These are phyloP conservation scores for Vigna reflexopilosa DNA, from an alignment of 306 rosid species.

Conservation along the genomic window DNA sequence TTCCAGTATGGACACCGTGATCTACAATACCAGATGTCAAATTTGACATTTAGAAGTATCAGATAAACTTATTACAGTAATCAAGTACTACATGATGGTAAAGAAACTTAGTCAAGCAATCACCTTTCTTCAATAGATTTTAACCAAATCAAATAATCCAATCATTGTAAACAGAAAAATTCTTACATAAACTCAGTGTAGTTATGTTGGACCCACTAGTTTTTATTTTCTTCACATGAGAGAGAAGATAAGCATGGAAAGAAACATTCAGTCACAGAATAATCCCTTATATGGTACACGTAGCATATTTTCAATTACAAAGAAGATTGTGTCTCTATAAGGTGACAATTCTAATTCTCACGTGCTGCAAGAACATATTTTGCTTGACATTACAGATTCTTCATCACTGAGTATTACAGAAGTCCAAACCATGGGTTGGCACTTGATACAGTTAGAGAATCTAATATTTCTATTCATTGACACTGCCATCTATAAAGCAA, in stretches of 20 bases:
- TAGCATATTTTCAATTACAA: no score
- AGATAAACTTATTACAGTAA: not conserved
- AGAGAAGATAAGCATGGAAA: no score
- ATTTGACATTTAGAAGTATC: not conserved
- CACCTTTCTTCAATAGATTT: no score
- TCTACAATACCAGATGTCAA: conserved; percentile 8
- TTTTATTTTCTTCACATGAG: no score
- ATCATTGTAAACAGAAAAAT: no score
- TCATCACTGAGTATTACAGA: not conserved
- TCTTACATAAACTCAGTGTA: no score
- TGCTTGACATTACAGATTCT: not conserved
- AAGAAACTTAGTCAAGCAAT: no score
- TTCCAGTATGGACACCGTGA: not conserved
- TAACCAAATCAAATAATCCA: no score
- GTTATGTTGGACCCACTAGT: no score
- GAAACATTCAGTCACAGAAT: no score
- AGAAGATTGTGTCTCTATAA: not conserved
- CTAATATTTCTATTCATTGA: not conserved
- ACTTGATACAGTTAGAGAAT: not conserved
- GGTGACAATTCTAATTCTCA: no score
- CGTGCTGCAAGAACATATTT: not conserved
- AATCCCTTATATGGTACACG: no score
- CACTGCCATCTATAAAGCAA: not conserved
- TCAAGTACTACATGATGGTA: not conserved
- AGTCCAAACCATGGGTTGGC: not conserved